A percentile compares a stretch with the other conserved stretches of the same genome.
Evolutionary conservation across 2,329 filamentous ascomycete species (phyloP).

Genomic region (Didymosphaeria variabile): DNA sequence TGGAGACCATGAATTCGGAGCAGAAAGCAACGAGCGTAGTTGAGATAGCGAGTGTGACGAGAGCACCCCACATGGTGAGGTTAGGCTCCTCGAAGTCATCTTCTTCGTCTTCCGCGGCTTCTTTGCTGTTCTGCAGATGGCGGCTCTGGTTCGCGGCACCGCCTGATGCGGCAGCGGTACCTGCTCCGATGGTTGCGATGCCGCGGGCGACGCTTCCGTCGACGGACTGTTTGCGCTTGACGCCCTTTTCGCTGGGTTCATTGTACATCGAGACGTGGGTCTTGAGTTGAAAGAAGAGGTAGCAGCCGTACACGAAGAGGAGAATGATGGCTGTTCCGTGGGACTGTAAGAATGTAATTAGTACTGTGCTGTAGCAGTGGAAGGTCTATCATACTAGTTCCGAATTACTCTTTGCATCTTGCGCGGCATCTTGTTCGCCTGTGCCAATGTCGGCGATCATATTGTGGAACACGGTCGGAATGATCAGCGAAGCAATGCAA

Average conservation of each 20-base stretch:
- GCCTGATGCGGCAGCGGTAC: conserved; percentile 60
- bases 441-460: conserved; percentile 40
- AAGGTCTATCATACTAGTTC: conserved; percentile 31
- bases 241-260: conserved; percentile 78
- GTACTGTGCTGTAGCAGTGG: not conserved
- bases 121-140: conserved; percentile 50
- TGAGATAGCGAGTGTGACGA: conserved; percentile 74
- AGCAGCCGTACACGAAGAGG: conserved; percentile 81
- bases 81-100: conserved; percentile 79
- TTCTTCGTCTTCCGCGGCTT: conserved; percentile 55
- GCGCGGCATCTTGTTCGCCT: conserved; percentile 17
- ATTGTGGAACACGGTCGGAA: conserved; percentile 80
- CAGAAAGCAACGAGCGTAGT: conserved; percentile 84
- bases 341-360: conserved; percentile 53
- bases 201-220: conserved; percentile 60
- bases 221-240: conserved; percentile 61
- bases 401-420: conserved; percentile 41
- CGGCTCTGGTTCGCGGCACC: conserved; percentile 61
- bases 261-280: conserved; percentile 85
- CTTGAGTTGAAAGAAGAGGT: conserved; percentile 90
- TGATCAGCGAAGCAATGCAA: conserved; percentile 82
- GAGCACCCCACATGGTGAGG: conserved; percentile 74
- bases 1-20: conserved; percentile 70
- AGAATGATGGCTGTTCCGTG: conserved; percentile 82
- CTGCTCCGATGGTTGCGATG: conserved; percentile 63